Conservation (phyloP, 371 early-diverging fungal species). For the Zopfochytrium polystomum region DNA sequence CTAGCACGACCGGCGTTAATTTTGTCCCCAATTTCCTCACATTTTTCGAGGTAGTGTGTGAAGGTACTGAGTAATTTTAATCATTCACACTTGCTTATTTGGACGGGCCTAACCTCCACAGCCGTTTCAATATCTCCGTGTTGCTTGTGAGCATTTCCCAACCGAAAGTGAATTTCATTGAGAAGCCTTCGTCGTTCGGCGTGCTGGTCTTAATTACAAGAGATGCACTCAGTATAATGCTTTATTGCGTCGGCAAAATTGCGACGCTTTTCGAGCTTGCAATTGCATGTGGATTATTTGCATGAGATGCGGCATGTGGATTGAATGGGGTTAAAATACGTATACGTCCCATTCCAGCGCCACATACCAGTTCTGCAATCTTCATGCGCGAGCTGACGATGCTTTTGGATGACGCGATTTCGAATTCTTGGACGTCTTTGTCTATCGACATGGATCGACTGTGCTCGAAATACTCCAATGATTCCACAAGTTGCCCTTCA, state of each 20-base stretch:
- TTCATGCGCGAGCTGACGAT: conserved; percentile 33
- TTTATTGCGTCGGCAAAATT: too few relatives aligned
- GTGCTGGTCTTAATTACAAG: conserved; percentile 27
- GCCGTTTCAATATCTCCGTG: conserved; percentile 33
- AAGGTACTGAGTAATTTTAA: conserved; percentile 21
- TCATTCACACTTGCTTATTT: conserved; percentile 27
- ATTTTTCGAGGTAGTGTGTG: conserved; percentile 31
- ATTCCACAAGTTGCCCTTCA: conserved; percentile 25
- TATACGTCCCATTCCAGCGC: conserved; percentile 1
- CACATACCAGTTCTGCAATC: conserved; percentile 35
- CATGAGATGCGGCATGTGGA: too few relatives aligned
- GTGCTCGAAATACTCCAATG: conserved; percentile 31
- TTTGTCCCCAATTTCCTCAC: conserved; percentile 22
- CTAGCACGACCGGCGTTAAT: conserved; percentile 40
- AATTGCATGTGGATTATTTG: too few relatives aligned
- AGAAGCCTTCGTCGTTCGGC: conserved; percentile 25
- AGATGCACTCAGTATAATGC: conserved; percentile 30
- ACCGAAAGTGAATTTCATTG: conserved; percentile 36
- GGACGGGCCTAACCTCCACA: conserved; percentile 27
- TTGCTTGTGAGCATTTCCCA: conserved; percentile 31
- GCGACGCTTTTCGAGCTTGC: too few relatives aligned
- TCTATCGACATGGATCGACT: conserved; percentile 29
- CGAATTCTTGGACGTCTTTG: conserved; percentile 22
- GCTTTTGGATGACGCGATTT: conserved; percentile 22
- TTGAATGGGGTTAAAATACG: neutral